Conservation (phyloP, 768 basidiomycete species). For the Mycena pura region DNA sequence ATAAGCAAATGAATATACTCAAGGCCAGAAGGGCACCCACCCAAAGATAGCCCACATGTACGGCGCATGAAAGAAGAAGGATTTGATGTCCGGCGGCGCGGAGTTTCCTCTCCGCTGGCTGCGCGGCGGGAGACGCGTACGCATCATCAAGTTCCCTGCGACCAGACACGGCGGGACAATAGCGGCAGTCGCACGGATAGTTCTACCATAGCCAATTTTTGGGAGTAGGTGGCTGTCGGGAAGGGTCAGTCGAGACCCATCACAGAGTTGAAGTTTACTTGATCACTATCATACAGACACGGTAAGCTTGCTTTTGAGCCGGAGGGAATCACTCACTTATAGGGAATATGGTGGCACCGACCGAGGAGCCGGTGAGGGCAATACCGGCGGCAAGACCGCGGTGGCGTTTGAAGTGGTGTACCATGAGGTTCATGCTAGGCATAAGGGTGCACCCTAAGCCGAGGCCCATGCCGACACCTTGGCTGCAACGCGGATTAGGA, state of each 20-base stretch:
- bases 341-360: neutral
- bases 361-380: neutral
- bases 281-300: neutral
- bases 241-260: neutral
- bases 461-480: slow-evolving; percentile 14
- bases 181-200: too few relatives aligned
- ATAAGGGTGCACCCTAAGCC: slow-evolving; percentile 2
- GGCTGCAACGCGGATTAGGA: too few relatives aligned
- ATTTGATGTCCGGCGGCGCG: too few relatives aligned
- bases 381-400: slow-evolving; percentile 4
- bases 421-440: neutral
- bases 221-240: neutral
- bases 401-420: slow-evolving; percentile 6
- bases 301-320: neutral
- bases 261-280: neutral
- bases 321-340: neutral
- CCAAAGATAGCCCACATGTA: too few relatives aligned
- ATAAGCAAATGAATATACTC: too few relatives aligned
- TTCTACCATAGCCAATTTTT: neutral
- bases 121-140: too few relatives aligned
- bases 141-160: too few relatives aligned
- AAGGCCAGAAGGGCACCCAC: too few relatives aligned
- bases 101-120: too few relatives aligned
- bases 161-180: too few relatives aligned
- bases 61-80: too few relatives aligned